Base-by-base conservation (phyloP, 164 flowering plant genomes). In the Brasenia schreberi region DNA sequence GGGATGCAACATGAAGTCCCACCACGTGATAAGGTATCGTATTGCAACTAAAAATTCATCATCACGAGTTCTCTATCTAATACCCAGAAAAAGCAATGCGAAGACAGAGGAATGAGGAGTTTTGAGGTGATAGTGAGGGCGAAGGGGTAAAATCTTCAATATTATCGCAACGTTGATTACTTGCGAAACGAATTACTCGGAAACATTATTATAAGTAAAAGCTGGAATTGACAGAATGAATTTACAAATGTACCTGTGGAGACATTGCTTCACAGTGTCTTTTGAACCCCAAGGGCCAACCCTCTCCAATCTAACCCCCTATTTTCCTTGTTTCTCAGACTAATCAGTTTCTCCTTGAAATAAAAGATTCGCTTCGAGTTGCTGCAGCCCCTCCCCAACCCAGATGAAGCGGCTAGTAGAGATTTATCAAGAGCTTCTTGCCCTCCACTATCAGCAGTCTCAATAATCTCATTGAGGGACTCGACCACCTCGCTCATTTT, bases 401-500 rank as follows among this genome's bases (percentile, higher is more conserved):
- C 56, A 49, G 56, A 9, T 14, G 16, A 9, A 49, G 9, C 56
- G 16, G 56, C 10, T 9, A 14, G 16, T 49, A 49, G 56, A 59
- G 71, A 74, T 77, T 76, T 80, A 42, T 59, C 63, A 45, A 62
- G 69, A 6, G 77, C 58, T 60, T 61, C 70, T n/a, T 75, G 18
- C 19, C 45, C 69, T n/a, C 16, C 66, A 14, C 70, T 76, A 16
- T 77, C 81, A n/a, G 72, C 64, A 7, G 68, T 66, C 58, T 88
- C 93, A 58, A 88, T 87, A 68, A 92, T 85, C 71, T 77, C 78
- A 43, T 79, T 88, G 6, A 90, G 80, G 59, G 83, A 72, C 66
- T 81, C 84, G 42, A 89, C 87, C 17, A 90, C 92, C 74, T 88
- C 94, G 49, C 97, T 90, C 97, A 90, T 93, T 79, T 80, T 90